These are phyloP conservation scores for Cryptococcus deneoformans DNA, from an alignment of 1,284 basidiomycete species.

Conservation along the genomic window DNA sequence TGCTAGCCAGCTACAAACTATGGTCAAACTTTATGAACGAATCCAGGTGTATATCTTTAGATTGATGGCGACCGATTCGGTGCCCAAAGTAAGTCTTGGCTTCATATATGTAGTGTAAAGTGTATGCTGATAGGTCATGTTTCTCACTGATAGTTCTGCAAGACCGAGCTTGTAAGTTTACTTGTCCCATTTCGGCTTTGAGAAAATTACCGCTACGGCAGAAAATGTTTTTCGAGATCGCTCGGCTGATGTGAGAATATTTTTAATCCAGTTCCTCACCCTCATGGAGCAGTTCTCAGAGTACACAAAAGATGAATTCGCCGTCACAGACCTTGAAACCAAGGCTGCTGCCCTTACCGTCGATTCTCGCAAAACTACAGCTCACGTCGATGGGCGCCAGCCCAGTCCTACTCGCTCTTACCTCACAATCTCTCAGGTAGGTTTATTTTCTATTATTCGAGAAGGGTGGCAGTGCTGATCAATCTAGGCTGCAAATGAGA, in stretches of 20 bases:
- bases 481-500: constrained; percentile 15
- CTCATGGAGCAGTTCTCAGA: constrained; percentile 23
- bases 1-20: constrained; percentile 89
- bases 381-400: constrained; percentile 16
- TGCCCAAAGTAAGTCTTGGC: constrained; percentile 70
- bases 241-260: too few relatives aligned
- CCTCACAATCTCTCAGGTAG: constrained; percentile 48
- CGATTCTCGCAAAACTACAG: constrained; percentile 14
- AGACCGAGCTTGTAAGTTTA: constrained; percentile 40
- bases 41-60: constrained; percentile 97
- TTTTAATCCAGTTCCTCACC: constrained; percentile 22
- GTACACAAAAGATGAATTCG: constrained; percentile 1
- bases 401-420: constrained; percentile 40
- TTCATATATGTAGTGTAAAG: not conserved
- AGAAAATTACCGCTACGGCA: not conserved
- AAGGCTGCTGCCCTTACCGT: constrained; percentile 21
- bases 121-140: too few relatives aligned
- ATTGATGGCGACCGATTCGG: constrained; percentile 95
- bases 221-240: too few relatives aligned
- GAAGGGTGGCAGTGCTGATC: not conserved
- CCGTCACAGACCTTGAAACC: constrained; percentile 11
- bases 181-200: not conserved
- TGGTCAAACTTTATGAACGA: constrained; percentile 90
- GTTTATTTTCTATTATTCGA: not conserved
- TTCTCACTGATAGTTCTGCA: constrained; percentile 32